Base-by-base conservation (phyloP, 2,329 filamentous ascomycete species). In the Colletotrichum acutatum region DNA sequence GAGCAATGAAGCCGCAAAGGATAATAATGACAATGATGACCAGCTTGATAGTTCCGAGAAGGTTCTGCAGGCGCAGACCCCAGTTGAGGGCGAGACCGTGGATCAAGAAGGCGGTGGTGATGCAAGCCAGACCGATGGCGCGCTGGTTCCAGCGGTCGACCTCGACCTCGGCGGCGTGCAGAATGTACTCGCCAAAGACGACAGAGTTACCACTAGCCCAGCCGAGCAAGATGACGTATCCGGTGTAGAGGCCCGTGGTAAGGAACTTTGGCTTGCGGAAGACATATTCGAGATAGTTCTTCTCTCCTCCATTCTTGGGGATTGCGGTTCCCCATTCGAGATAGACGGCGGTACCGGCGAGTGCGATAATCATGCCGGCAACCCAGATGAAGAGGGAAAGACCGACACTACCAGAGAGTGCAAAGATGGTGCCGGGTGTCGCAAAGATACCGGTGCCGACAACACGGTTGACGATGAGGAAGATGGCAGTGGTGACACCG, bases 141-240 rank as follows among this genome's bases (percentile, higher is more conserved):
- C 92, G 87, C 82, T 93, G 90, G 79, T 93, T 92, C 91, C 91
- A 93, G 26, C 90, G 85, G 61, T 84, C 87, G 28, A 91, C 89
- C 75, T 93, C 88, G 26, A 90, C 85, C 14, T 90, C 83, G 12
- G 91, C 89, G 9, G 91, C 92, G 77, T 91, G 86, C 2, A 94
- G 86, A 69, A 94, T 90, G 80, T 93, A 93, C 78, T 93, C 90
- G 72, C 91, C 91, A 75, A 94, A 93, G 52, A 93, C 87, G 74
- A 94, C 89, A 0, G 89, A 92, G 80, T 93, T 93, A 16, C 89
- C 89, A 7, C 89, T 89, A 0, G 90, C 90, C 90, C 90, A 93
- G 14, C 89, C 90, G 22, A 93, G 86, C 1, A 93, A 85, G 30
- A 93, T 78, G 14, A 91, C 88, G 74, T 92, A 92, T 34, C 88